A percentile compares a stretch with the other conserved stretches of the same genome.
Evolutionary conservation across 306 rosid species (phyloP).

Genomic region (Vigna radiata): DNA sequence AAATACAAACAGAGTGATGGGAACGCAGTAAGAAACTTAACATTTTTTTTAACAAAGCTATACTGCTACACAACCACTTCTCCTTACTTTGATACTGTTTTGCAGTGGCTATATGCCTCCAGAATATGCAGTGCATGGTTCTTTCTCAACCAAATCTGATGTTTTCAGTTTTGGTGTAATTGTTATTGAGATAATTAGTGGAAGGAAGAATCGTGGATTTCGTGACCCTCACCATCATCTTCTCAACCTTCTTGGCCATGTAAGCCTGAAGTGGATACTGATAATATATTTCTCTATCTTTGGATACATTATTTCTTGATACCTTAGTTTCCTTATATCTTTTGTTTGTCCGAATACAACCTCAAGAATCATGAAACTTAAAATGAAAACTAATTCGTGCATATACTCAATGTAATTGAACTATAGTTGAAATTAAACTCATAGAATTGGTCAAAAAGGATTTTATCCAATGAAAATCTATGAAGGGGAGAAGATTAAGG

Average conservation of each 20-base stretch:
- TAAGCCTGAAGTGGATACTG: not conserved
- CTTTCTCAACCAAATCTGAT: constrained; percentile 26
- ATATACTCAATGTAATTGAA: not conserved
- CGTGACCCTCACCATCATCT: constrained; percentile 7
- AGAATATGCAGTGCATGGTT: constrained; percentile 22
- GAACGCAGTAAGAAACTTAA: constrained; percentile 11
- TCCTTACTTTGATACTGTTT: not conserved
- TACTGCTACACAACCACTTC: not conserved
- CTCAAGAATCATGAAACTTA: not conserved
- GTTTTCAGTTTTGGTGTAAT: constrained; percentile 37
- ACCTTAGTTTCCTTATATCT: not conserved
- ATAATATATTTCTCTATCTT: too few relatives aligned
- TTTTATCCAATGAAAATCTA: too few relatives aligned
- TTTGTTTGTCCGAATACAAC: not conserved
- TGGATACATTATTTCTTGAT: too few relatives aligned
- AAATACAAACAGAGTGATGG: constrained; percentile 33
- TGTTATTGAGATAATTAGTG: constrained; percentile 33
- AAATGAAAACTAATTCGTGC: not conserved
- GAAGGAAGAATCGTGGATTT: constrained; percentile 15
- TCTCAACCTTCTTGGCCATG: constrained; percentile 40
- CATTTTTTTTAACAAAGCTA: not conserved
- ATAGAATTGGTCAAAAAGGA: too few relatives aligned
- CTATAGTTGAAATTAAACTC: not conserved
- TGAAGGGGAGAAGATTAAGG: too few relatives aligned
- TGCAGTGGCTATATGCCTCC: constrained; percentile 25